Percentiles rank a stretch among this genome's conserved stretches.
Evolutionary conservation across 768 basidiomycete species (phyloP).

Genomic region (Mycena polygramma): DNA sequence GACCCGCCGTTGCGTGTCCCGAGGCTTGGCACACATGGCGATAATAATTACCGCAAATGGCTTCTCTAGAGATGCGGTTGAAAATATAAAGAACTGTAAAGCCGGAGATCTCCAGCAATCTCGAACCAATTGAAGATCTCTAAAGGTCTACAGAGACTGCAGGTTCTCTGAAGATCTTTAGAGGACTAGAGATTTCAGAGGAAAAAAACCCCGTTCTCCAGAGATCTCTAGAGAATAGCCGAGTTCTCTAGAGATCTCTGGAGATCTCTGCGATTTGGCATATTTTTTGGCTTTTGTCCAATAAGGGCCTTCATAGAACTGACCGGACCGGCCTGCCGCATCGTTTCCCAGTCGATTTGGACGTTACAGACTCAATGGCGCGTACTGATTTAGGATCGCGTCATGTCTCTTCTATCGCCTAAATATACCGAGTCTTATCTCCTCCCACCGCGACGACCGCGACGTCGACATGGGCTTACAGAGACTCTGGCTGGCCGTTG

Average conservation of each 20-base stretch:
- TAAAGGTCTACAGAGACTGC: background rate
- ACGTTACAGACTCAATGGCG: too few species aligned
- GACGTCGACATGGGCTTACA: slow-evolving; percentile 4
- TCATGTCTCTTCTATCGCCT: background rate
- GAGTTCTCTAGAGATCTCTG: background rate
- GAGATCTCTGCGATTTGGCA: too few species aligned
- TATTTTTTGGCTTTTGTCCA: background rate
- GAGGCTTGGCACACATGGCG: too few species aligned
- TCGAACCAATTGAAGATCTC: background rate
- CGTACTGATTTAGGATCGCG: too few species aligned
- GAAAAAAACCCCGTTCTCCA: background rate
- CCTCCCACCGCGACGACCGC: background rate
- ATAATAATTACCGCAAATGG: background rate
- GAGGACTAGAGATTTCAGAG: background rate
- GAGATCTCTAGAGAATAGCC: background rate
- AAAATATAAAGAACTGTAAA: background rate
- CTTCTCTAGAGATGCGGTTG: slow-evolving; percentile 1
- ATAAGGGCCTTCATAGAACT: background rate
- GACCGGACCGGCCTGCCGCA: too few species aligned
- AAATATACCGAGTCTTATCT: slow-evolving; percentile 14
- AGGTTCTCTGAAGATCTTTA: background rate
- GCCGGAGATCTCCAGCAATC: background rate
- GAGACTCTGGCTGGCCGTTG: slow-evolving; percentile 2
- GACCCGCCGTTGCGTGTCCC: too few species aligned
- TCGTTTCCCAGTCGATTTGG: too few species aligned